phyloP scores from a whole-genome alignment of 2,329 filamentous ascomycete genomes.

The Berkeleyomyces basicola region DNA sequence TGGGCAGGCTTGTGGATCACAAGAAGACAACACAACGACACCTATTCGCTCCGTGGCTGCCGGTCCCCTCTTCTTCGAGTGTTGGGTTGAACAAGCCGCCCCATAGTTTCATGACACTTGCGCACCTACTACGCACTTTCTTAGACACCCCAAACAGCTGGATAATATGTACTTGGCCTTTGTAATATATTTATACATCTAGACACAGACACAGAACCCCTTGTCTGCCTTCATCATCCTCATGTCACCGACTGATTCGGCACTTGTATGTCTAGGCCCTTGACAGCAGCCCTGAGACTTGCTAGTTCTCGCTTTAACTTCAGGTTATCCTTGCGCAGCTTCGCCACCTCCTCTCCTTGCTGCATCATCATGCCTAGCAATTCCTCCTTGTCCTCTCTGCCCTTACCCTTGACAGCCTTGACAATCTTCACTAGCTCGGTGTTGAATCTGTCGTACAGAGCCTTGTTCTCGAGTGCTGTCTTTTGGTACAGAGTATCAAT shows the following conservation, averaged over 20 bases:
- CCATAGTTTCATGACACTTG: constrained; percentile 2
- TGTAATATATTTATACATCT: constrained; percentile 13
- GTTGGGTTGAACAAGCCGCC: constrained; percentile 45
- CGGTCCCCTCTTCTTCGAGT: constrained; percentile 46
- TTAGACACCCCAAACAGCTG: constrained; percentile 15
- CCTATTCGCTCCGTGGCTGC: constrained; percentile 38
- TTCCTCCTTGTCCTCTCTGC: constrained; percentile 64
- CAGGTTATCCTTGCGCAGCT: constrained; percentile 71
- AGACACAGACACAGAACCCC: neutral
- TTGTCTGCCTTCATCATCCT: neutral
- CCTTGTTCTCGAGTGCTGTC: constrained; percentile 76
- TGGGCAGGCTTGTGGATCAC: constrained; percentile 20
- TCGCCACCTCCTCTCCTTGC: constrained; percentile 57
- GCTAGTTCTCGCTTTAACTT: constrained; percentile 68
- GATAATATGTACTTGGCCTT: constrained; percentile 3
- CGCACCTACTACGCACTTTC: constrained; percentile 17
- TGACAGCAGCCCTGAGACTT: constrained; percentile 41
- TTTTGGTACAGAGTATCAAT: constrained; percentile 84
- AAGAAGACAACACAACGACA: neutral
- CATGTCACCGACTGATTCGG: neutral
- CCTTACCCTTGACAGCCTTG: constrained; percentile 53
- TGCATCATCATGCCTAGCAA: constrained; percentile 55
- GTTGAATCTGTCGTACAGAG: constrained; percentile 84
- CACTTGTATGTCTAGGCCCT: constrained; percentile 10
- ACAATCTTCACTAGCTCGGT: constrained; percentile 74